These are phyloP conservation scores for Nakaseomyces delphensis DNA, from an alignment of 1,139 yeast species.

Conservation along the genomic window DNA sequence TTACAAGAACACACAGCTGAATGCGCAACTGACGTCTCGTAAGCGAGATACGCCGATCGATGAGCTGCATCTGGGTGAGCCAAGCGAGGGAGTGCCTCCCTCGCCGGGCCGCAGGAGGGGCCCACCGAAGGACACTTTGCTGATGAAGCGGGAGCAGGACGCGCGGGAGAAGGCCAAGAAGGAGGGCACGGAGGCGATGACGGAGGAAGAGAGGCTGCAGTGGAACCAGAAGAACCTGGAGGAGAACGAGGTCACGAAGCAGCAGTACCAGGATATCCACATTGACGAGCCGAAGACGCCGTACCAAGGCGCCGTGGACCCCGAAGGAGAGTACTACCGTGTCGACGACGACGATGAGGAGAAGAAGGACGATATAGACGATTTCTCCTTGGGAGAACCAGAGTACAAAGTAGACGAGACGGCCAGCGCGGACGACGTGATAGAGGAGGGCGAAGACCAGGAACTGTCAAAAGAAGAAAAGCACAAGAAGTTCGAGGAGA, in stretches of 20 bases:
- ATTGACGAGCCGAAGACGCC: slow-evolving; percentile 98
- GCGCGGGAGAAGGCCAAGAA: slow-evolving; percentile 9
- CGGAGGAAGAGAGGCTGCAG: slow-evolving; percentile 39
- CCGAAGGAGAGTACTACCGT: slow-evolving; percentile 71
- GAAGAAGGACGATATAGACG: slow-evolving; percentile 47
- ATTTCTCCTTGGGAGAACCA: slow-evolving; percentile 49
- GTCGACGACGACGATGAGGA: slow-evolving; percentile 64
- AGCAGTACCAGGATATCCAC: slow-evolving; percentile 34
- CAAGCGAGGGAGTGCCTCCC: slow-evolving; percentile 7
- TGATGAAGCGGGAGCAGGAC: slow-evolving; percentile 23
- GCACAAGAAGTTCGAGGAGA: slow-evolving; percentile 61
- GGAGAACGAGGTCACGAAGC: slow-evolving; percentile 44
- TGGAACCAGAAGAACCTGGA: slow-evolving; percentile 67
- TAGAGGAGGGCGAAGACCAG: slow-evolving; percentile 17
- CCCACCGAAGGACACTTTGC: slow-evolving; percentile 27
- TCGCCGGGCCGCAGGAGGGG: slow-evolving; percentile 14
- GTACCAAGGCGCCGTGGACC: slow-evolving; percentile 86
- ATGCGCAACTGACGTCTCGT: slow-evolving; percentile 33
- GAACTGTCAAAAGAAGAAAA: slow-evolving; percentile 46
- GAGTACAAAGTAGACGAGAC: slow-evolving; percentile 28
- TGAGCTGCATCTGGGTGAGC: slow-evolving; percentile 1
- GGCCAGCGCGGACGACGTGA: slow-evolving; percentile 22
- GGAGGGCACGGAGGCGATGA: slow-evolving; percentile 3
- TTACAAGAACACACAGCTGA: slow-evolving; percentile 40
- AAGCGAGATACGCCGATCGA: slow-evolving; percentile 7